phyloP scores from a whole-genome alignment of 306 rosid species.

The Castanospermum australe region DNA sequence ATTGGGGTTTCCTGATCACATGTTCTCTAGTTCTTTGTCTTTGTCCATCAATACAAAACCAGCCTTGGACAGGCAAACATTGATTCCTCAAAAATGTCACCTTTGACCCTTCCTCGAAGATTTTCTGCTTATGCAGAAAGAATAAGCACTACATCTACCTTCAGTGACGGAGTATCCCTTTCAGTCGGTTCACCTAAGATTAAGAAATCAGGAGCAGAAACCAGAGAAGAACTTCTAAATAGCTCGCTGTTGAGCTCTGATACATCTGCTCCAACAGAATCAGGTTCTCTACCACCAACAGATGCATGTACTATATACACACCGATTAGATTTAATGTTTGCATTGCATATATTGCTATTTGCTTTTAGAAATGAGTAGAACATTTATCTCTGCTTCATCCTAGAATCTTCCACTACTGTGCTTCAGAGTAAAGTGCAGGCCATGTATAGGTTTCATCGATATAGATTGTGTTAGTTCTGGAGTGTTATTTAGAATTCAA shows the following conservation, averaged over 20 bases:
- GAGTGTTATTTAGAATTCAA: background rate
- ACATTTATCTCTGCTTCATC: background rate
- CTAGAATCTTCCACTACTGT: background rate
- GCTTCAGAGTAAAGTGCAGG: slow-evolving; percentile 6
- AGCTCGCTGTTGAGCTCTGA: slow-evolving; percentile 71
- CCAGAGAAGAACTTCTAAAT: slow-evolving; percentile 79
- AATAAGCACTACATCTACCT: slow-evolving; percentile 76
- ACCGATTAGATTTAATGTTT: slow-evolving; percentile 12
- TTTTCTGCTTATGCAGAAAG: slow-evolving; percentile 93
- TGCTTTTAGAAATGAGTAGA: slow-evolving; percentile 9
- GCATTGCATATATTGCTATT: slow-evolving; percentile 15
- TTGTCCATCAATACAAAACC: slow-evolving; percentile 58
- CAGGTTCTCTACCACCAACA: slow-evolving; percentile 47
- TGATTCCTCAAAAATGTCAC: slow-evolving; percentile 54
- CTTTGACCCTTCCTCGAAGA: slow-evolving; percentile 61
- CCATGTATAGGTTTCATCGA: background rate
- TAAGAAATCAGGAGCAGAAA: slow-evolving; percentile 91
- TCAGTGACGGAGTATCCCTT: slow-evolving; percentile 61
- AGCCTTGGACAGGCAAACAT: slow-evolving; percentile 59
- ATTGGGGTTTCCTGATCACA: slow-evolving; percentile 57
- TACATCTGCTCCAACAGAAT: slow-evolving; percentile 46
- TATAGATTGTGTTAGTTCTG: background rate
- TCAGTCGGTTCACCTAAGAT: slow-evolving; percentile 80
- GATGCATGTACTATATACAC: slow-evolving; percentile 57
- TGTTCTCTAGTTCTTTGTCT: slow-evolving; percentile 48